These are phyloP conservation scores for Citropsis articulata DNA, from an alignment of 345 rosid genomes.

Conservation along the genomic window DNA sequence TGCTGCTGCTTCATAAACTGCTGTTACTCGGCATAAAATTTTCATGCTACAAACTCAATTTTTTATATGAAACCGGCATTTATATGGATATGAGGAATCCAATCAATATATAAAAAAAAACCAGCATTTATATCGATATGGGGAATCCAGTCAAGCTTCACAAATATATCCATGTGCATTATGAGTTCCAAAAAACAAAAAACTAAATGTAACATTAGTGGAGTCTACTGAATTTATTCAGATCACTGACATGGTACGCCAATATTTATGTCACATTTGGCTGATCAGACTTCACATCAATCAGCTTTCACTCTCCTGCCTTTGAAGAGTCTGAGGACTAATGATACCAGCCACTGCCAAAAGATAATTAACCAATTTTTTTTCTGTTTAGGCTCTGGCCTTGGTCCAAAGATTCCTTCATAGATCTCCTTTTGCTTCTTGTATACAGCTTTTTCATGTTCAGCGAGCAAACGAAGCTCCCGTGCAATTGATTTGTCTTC, in stretches of 20 bases:
- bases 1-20: no score
- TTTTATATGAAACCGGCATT: neutral
- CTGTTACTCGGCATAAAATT: no score
- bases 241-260: neutral
- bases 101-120: neutral
- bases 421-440: slow-evolving; percentile 82
- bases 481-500: slow-evolving; percentile 75
- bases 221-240: neutral
- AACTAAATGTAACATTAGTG: neutral
- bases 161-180: neutral
- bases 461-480: slow-evolving; percentile 69
- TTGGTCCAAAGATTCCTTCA: slow-evolving; percentile 71
- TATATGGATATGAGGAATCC: neutral
- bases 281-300: slow-evolving; percentile 1
- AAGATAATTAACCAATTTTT: slow-evolving; percentile 41
- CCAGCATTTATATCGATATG: no score
- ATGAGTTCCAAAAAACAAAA: no score
- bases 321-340: slow-evolving; percentile 29
- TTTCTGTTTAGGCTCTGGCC: slow-evolving; percentile 45
- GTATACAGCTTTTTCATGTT: slow-evolving; percentile 80
- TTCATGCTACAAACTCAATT: no score
- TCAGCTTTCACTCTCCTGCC: slow-evolving; percentile 36
- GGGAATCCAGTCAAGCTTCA: neutral
- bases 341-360: slow-evolving; percentile 47
- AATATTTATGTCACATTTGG: neutral